phyloP scores from a whole-genome alignment of 2,329 filamentous ascomycete species.

The Fusarium nodosum region DNA sequence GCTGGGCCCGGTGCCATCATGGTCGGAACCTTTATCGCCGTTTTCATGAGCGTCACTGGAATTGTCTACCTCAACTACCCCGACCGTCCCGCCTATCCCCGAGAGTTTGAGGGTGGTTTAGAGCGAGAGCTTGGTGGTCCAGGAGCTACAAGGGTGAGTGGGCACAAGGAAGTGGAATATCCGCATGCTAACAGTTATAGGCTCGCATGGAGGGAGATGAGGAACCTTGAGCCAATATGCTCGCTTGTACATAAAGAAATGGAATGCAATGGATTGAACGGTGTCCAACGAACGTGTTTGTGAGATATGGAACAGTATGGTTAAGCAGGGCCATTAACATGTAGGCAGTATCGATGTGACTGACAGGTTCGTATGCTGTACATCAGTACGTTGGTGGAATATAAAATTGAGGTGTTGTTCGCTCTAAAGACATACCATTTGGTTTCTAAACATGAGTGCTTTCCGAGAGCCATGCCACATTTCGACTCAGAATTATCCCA shows the following conservation, averaged over 20 bases:
- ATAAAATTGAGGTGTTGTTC: background rate
- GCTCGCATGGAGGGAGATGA: slow-evolving; percentile 69
- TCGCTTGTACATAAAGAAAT: slow-evolving; percentile 57
- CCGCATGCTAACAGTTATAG: slow-evolving; percentile 54
- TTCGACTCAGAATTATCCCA: background rate
- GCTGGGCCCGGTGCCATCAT: slow-evolving; percentile 78
- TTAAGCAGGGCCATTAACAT: slow-evolving; percentile 3
- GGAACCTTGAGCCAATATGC: slow-evolving; percentile 59
- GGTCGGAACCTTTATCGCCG: slow-evolving; percentile 75
- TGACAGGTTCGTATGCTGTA: background rate
- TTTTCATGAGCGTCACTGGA: slow-evolving; percentile 75
- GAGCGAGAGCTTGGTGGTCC: slow-evolving; percentile 81
- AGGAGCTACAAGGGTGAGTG: slow-evolving; percentile 74
- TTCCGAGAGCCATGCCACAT: background rate
- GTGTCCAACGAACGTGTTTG: slow-evolving; percentile 20
- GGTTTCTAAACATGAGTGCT: background rate
- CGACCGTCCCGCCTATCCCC: slow-evolving; percentile 76
- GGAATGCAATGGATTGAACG: slow-evolving; percentile 41
- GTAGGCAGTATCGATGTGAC: background rate
- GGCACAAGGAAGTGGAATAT: background rate
- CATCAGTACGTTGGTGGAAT: background rate
- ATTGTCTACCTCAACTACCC: slow-evolving; percentile 78
- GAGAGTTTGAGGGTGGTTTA: slow-evolving; percentile 79
- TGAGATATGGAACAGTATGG: slow-evolving; percentile 14
- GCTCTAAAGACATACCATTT: background rate